A percentile compares a stretch with the other conserved stretches of the same genome.
These are phyloP conservation scores for Sechiopsis laciniata DNA, from an alignment of 306 rosid genomes.

Conservation along the genomic window DNA sequence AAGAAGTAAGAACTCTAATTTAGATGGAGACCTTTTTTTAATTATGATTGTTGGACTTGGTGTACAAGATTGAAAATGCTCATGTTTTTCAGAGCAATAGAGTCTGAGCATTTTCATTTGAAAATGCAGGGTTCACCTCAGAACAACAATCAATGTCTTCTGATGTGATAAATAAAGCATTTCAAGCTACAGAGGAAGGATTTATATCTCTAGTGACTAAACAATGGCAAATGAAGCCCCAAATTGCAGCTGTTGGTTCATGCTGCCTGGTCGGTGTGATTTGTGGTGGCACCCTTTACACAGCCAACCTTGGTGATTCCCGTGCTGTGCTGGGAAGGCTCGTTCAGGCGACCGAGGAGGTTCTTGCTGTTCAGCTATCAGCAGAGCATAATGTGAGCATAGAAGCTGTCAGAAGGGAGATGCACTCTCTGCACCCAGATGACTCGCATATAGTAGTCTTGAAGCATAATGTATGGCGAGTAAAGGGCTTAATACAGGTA, in stretches of 20 bases:
- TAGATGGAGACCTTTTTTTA: neutral
- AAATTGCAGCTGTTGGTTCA: conserved; percentile 92
- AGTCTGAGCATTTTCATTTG: neutral
- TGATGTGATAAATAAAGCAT: conserved; percentile 72
- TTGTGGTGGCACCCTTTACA: conserved; percentile 65
- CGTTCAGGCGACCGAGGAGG: conserved; percentile 73
- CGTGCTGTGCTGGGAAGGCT: conserved; percentile 86
- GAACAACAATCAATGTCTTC: too few species aligned
- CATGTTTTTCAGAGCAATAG: too few species aligned
- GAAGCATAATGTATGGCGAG: conserved; percentile 97
- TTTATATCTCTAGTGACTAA: conserved; percentile 69
- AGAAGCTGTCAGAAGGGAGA: conserved; percentile 86
- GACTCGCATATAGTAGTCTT: conserved; percentile 73
- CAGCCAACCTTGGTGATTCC: conserved; percentile 94
- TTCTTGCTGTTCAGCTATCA: conserved; percentile 70
- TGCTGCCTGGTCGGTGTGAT: conserved; percentile 84
- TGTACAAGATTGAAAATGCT: too few species aligned
- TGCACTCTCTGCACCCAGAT: conserved; percentile 86
- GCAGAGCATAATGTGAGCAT: conserved; percentile 80
- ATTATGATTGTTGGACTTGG: too few species aligned
- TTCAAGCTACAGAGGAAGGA: conserved; percentile 92
- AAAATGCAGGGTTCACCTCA: neutral
- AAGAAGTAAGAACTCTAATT: conserved; percentile 42
- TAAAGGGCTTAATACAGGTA: conserved; percentile 93
- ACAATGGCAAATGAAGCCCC: conserved; percentile 78